Evolutionary conservation across 768 basidiomycete genomes (phyloP).

Genomic region (Tephrocybe sp.): DNA sequence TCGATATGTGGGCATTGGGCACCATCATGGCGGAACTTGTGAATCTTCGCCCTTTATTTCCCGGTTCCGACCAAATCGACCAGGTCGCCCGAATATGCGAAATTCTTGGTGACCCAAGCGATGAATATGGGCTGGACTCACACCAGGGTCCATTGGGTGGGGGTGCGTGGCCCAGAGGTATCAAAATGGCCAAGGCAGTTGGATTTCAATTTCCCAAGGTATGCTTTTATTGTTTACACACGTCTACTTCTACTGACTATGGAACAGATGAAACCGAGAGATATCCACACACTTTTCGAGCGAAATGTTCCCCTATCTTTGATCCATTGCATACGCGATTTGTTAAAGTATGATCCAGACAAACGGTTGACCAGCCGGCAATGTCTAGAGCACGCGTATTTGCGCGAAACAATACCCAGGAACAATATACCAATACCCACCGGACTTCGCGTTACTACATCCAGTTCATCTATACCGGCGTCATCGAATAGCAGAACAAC

Average conservation of each 20-base stretch:
- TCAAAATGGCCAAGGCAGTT: conserved; percentile 81
- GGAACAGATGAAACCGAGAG: conserved; percentile 58
- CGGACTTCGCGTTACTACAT: conserved; percentile 41
- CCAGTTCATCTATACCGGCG: conserved; percentile 31
- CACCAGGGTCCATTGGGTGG: conserved; percentile 75
- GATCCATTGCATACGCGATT: conserved; percentile 87
- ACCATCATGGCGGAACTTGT: conserved; percentile 97
- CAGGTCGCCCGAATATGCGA: conserved; percentile 90
- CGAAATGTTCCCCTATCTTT: conserved; percentile 73
- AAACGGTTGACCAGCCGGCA: conserved; percentile 81
- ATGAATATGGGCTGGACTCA: conserved; percentile 76
- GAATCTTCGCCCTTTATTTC: conserved; percentile 93
- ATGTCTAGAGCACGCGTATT: conserved; percentile 87
- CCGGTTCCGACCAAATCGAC: conserved; percentile 89
- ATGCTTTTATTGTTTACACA: conserved; percentile 22
- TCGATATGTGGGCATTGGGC: conserved; percentile 99
- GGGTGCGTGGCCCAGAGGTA: conserved; percentile 81
- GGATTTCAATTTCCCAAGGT: conserved; percentile 93
- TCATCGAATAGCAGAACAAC: conserved; percentile 34
- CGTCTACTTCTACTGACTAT: conserved; percentile 11
- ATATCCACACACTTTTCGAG: conserved; percentile 75
- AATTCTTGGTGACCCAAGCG: conserved; percentile 86
- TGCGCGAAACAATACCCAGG: conserved; percentile 71
- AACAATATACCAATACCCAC: conserved; percentile 65
- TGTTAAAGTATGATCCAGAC: conserved; percentile 90